Base-by-base conservation (phyloP, 345 rosid genomes). In the Eucalyptus melliodora region DNA sequence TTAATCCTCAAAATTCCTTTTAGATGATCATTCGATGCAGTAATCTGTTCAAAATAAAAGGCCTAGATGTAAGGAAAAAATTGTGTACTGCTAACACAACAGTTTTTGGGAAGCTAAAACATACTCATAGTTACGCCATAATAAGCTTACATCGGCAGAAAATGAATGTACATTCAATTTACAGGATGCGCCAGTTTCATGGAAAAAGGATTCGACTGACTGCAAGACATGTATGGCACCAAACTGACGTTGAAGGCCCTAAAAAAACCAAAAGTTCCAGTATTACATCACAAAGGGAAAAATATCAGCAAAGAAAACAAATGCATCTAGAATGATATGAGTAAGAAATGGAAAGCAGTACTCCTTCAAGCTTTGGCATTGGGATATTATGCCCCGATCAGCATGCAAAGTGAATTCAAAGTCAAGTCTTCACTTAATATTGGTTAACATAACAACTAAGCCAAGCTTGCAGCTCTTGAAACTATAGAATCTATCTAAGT, bases 171-270 rank as follows among this genome's bases (percentile, higher is more conserved):
- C 72, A 89, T 96, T 95, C 94, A 94, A 91, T 93, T 94, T 95
- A 77, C 95, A 95, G 34, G 94, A 95, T 89, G 97, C 97, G 5
- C 96, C 97, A 51, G 86, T 72, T 87, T 88, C 21, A n/a, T 51
- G 88, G 93, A 97, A 96, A 91, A 94, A 94, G 44, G 94, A 93
- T 59, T 96, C 96, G 7, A 95, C 62, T 55, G 97, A 95, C 62
- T 94, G 95, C 92, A 96, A 90, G 88, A 97, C 95, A 91, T 96
- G 91, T 9, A 94, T 40, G 56, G 99, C 98, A 93, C 96, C 93
- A 87, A 92, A 95, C 77, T 96, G 97, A 67, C 94, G 95, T 88
- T 93, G 95, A 72, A 96, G 92, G 86, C 98, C 95, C 98, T 97
- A 88, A 7, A 67, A 37, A 88, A 16, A 81, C 50, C 81, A 88